These are phyloP conservation scores for Teunomyces gatunensis DNA, from an alignment of 805 yeast genomes.

Conservation along the genomic window DNA sequence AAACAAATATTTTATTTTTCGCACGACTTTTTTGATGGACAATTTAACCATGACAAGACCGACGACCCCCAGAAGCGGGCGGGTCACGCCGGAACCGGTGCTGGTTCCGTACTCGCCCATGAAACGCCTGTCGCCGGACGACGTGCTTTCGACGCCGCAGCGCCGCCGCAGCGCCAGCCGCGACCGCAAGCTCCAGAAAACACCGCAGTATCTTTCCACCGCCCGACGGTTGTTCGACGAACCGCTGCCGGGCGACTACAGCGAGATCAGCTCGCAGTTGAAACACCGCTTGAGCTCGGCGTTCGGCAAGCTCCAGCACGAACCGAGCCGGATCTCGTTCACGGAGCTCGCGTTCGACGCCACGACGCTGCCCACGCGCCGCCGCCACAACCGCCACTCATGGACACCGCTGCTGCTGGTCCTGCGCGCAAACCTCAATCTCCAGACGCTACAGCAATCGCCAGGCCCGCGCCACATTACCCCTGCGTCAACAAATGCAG, in stretches of 20 bases:
- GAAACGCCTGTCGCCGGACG: neutral
- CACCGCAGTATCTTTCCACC: slow-evolving; percentile 41
- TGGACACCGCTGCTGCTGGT: slow-evolving; percentile 9
- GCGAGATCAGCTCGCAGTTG: slow-evolving; percentile 38
- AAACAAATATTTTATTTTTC: neutral
- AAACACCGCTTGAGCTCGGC: slow-evolving; percentile 39
- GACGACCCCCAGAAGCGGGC: neutral
- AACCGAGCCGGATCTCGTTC: slow-evolving; percentile 24
- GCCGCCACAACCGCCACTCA: neutral
- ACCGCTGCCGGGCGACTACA: slow-evolving; percentile 12
- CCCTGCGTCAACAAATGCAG: too few relatives aligned
- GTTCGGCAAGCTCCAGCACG: slow-evolving; percentile 36
- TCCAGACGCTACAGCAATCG: slow-evolving; percentile 38
- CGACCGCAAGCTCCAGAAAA: slow-evolving; percentile 28
- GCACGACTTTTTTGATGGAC: neutral
- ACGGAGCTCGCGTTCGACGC: slow-evolving; percentile 26
- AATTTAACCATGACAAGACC: neutral
- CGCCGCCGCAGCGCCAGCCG: neutral
- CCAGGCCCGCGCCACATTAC: slow-evolving; percentile 12
- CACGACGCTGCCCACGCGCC: slow-evolving; percentile 16
- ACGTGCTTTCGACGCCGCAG: neutral
- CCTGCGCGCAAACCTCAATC: slow-evolving; percentile 32
- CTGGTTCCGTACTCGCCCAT: neutral
- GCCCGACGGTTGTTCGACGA: slow-evolving; percentile 34
- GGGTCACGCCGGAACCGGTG: neutral